A percentile compares a stretch with the other conserved stretches of the same genome.
Conservation (phyloP, 106 monocot species). For the Platanthera zijinensis region DNA sequence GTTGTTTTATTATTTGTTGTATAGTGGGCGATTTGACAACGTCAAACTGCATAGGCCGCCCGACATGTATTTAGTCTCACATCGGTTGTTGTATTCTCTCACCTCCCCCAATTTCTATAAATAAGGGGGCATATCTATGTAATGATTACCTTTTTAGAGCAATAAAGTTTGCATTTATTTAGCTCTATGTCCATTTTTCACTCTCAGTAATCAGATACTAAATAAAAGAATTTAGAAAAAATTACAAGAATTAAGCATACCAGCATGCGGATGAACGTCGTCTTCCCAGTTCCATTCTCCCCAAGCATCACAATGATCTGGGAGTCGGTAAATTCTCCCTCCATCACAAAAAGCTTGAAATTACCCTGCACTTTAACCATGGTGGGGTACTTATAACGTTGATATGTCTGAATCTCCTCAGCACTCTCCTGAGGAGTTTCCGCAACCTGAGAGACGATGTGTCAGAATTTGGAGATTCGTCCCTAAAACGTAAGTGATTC, state of each 20-base stretch:
- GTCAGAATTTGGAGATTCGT: background rate
- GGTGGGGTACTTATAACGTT: slow-evolving; percentile 81
- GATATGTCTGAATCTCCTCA: slow-evolving; percentile 90
- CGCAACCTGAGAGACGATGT: slow-evolving; percentile 59
- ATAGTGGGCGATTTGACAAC: too few species aligned
- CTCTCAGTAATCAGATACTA: background rate
- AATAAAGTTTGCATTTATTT: too few species aligned
- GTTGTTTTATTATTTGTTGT: too few species aligned
- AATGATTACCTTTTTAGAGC: too few species aligned
- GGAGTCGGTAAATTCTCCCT: slow-evolving; percentile 98
- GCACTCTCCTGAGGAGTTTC: slow-evolving; percentile 93
- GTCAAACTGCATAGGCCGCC: too few species aligned
- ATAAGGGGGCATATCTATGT: too few species aligned
- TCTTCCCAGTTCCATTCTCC: slow-evolving; percentile 98
- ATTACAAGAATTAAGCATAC: slow-evolving; percentile 25
- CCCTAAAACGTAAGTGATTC: background rate
- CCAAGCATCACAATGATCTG: slow-evolving; percentile 99
- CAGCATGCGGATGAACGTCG: slow-evolving; percentile 98
- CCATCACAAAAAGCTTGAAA: slow-evolving; percentile 77
- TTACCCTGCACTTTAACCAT: slow-evolving; percentile 85
- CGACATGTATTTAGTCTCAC: too few species aligned
- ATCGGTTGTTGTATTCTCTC: too few species aligned
- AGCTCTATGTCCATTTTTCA: too few species aligned
- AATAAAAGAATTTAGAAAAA: background rate
- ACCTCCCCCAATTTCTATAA: too few species aligned